Evolutionary conservation across 108 stramenopile genomes (phyloP).

Genomic region (Aurantiochytrium sp.): DNA sequence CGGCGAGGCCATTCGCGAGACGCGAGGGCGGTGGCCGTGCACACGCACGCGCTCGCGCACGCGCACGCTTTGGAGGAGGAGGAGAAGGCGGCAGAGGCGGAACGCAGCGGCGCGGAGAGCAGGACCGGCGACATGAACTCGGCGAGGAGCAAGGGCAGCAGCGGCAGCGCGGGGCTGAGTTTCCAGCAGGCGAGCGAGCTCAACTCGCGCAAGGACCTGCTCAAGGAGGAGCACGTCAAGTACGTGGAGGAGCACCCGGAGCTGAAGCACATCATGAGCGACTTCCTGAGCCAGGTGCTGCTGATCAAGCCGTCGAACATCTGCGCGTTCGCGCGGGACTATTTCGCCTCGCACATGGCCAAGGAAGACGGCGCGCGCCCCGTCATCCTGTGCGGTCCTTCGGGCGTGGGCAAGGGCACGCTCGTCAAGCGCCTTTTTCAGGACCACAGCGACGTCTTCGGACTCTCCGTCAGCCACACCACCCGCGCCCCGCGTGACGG

Average conservation of each 20-base stretch:
- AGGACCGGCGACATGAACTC: not conserved
- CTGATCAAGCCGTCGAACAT: not conserved
- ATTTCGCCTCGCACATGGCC: not conserved
- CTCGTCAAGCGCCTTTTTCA: conserved; percentile 40
- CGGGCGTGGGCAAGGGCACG: conserved; percentile 56
- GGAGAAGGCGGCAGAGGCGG: no score
- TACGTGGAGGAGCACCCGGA: conserved; percentile 20
- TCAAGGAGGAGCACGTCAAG: conserved; percentile 8
- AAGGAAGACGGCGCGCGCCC: conserved; percentile 16
- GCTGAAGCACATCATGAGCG: not conserved
- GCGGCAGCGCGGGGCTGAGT: not conserved
- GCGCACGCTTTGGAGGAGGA: no score
- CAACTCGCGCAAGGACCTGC: not conserved
- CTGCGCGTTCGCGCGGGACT: not conserved
- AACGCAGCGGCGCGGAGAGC: no score
- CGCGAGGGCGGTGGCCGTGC: no score
- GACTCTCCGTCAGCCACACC: conserved; percentile 79
- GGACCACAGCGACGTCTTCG: conserved; percentile 16
- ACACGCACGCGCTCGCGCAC: no score
- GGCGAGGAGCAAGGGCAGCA: not conserved
- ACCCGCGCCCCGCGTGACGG: conserved; percentile 74
- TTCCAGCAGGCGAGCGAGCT: not conserved
- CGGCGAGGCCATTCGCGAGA: no score
- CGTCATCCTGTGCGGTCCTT: conserved; percentile 46
- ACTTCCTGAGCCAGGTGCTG: not conserved